Base-by-base conservation (phyloP, 139 green algal species). In the Pseudopediastrum boryanum region DNA sequence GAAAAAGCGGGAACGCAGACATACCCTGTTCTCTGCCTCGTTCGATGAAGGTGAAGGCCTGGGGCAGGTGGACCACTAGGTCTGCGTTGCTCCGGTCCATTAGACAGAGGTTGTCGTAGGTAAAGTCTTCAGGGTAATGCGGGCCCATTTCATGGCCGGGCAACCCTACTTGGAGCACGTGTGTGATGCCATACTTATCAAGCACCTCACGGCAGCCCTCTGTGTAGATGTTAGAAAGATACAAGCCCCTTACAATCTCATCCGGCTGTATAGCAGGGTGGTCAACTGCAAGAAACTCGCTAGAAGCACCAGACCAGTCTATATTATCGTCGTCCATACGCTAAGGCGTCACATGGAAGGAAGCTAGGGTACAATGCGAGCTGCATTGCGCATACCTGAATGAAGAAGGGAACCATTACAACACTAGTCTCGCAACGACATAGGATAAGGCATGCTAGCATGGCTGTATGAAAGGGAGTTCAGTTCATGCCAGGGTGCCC, bases 111-210 rank as follows among this genome's bases (percentile, higher is more conserved):
- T 5, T 27, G 61, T 23, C 33, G 61, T 69, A 69, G 1, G 61
- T 50, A 21, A 69, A 69, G 1, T 7, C 29, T 36, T 50, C 7
- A 16, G 61, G 61, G 61, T 69, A 36, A 21, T 69, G 61, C 27
- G 61, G 9, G 19, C 29, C 9, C 61, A 69, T 16, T 36, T 69
- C 61, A 42, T 43, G 36, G 29, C 61, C 61, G 46, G 46, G 46
- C 61, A n/a, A 38, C 59, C 61, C 29, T 42, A 35, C 61, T 36
- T 69, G 61, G 35, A 69, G 61, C 13, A 69, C 44, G 61, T 69
- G 61, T 21, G 35, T 69, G 35, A 69, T 69, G 61, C 31, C 29
- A 42, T 69, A 36, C 61, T 38, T 69, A 35, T 69, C 27, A 5
- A 69, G 35, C 33, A 69, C 61, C 29, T 69, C 61, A 19, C 43